Evolutionary conservation across 495 filamentous ascomycete genomes (phyloP), one percentile per base, ranked within the genome.

Genomic region (Penicillium chermesinum): DNA sequence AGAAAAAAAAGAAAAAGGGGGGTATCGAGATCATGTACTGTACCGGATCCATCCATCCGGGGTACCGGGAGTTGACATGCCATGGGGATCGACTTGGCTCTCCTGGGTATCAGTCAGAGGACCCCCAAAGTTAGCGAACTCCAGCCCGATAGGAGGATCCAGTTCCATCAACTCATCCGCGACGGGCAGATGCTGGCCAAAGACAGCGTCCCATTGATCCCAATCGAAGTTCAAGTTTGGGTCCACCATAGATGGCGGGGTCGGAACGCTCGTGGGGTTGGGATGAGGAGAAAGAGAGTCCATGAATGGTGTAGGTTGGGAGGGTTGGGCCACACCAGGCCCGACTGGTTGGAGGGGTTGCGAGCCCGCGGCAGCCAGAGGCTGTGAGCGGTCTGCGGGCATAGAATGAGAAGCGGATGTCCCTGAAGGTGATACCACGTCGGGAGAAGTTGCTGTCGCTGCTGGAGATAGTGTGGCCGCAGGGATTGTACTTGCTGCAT

Each of bases 131-230:
- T 69, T 59, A 7, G 61, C 55, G 46, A 69, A 64, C 16, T 70
- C 71, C 27, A 75, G 49, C 3, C 65, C 69, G 0, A 62, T 50
- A 12, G 72, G 64, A 2, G 71, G 67, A 48, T 75, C 71, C 16
- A 72, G 46, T 41, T 72, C 71, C 67, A 75, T 69, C 7, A 75
- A 48, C 30, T 75, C 71, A 46, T 75, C 72, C 0, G 70, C 63
- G 15, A 75, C 66, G 2, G 70, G 69, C 8, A 75, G 58, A 46
- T 74, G 69, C 44, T 75, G 72, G 1, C 72, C 72, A 36, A 75
- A 75, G 7, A 75, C 72, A 17, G 72, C 72, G 38, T 75, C 72
- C 72, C 72, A 75, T 54, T 75, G 72, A 41, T 75, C 72, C 72
- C 72, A 75, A 41, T 75, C 72, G 47, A 75, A 75, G 38, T 70